phyloP scores from a whole-genome alignment of 257 asterid genomes.

The Scutellaria galericulata region DNA sequence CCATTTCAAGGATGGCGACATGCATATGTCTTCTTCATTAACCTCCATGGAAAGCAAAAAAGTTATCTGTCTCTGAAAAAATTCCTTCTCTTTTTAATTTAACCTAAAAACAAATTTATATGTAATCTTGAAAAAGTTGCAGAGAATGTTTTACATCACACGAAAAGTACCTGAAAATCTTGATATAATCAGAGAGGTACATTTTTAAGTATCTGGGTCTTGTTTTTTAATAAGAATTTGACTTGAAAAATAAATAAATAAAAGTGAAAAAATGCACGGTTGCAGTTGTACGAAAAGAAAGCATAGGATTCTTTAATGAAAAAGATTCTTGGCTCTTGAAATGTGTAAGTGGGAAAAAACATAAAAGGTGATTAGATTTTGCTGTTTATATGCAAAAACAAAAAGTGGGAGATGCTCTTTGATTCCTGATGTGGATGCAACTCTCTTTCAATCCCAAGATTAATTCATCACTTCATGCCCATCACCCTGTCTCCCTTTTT shows the following conservation, averaged over 20 bases:
- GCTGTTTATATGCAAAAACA: slow-evolving; percentile 32
- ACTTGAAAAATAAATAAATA: neutral
- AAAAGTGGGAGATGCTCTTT: slow-evolving; percentile 30
- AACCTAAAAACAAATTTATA: neutral
- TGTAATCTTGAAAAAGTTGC: neutral
- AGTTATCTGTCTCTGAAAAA: slow-evolving; percentile 8
- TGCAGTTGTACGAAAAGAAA: slow-evolving; percentile 26
- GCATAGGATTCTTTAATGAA: slow-evolving; percentile 37
- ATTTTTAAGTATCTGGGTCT: neutral
- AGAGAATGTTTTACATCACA: slow-evolving; percentile 33
- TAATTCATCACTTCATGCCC: slow-evolving; percentile 21
- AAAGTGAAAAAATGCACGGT: neutral
- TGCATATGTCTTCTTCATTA: slow-evolving; percentile 25
- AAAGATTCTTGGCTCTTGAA: slow-evolving; percentile 24
- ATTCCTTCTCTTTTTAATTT: slow-evolving; percentile 12
- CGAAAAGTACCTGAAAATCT: slow-evolving; percentile 26
- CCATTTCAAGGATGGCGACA: slow-evolving; percentile 32
- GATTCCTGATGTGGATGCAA: slow-evolving; percentile 29
- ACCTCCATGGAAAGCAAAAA: slow-evolving; percentile 26
- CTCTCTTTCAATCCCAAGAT: slow-evolving; percentile 36
- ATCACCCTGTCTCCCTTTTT: slow-evolving; percentile 19
- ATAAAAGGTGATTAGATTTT: slow-evolving; percentile 5
- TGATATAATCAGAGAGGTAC: slow-evolving; percentile 14
- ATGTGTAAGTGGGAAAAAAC: slow-evolving; percentile 6
- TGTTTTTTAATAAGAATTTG: neutral